Evolutionary conservation across 2,329 filamentous ascomycete genomes (phyloP), one percentile per base, ranked within the genome.

Genomic region (Apiospora phragmitis): DNA sequence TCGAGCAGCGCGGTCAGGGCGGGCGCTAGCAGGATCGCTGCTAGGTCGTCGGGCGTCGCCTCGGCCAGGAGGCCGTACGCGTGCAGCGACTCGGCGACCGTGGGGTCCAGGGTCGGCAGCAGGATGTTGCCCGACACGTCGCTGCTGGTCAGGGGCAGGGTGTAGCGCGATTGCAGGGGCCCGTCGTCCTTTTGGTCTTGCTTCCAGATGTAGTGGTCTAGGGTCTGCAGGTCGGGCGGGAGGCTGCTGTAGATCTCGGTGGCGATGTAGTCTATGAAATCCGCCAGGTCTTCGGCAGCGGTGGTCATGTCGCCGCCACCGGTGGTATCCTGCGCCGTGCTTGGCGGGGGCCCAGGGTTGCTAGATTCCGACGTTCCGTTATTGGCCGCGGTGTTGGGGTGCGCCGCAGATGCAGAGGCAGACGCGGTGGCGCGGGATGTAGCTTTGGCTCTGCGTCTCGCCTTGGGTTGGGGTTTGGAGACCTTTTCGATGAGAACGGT

Each of bases 181-280:
- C 24, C 51, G 32, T 62, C 55, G 32, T 62, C 55, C 14, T 68
- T 49, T 8, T 81, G 72, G 65, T 85, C 81, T 70, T 86, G 82
- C 74, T 87, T 82, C 79, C 88, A 88, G 62, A 81, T 80, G 62
- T 88, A 80, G 80, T 94, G 89, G 35, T 89, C 87, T 2, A 95
- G 82, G 1, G 83, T 85, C 73, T 89, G 87, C 0, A 96, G 83
- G 24, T 87, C 83, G 0, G 77, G 29, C 0, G 93, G 93, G 1
- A 97, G 86, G 45, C 82, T 84, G 6, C 85, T 81, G 80, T 95
- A 97, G 69, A 91, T 89, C 77, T 93, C 88, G 66, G 83, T 81
- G 32, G 93, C 90, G 41, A 96, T 87, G 80, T 95, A 96, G 84
- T 95, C 91, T 69, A 93, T 90, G 80, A 97, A 97, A 1, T 97